Base-by-base conservation (phyloP, 352 stramenopile genomes). In the Pythium periplocum region DNA sequence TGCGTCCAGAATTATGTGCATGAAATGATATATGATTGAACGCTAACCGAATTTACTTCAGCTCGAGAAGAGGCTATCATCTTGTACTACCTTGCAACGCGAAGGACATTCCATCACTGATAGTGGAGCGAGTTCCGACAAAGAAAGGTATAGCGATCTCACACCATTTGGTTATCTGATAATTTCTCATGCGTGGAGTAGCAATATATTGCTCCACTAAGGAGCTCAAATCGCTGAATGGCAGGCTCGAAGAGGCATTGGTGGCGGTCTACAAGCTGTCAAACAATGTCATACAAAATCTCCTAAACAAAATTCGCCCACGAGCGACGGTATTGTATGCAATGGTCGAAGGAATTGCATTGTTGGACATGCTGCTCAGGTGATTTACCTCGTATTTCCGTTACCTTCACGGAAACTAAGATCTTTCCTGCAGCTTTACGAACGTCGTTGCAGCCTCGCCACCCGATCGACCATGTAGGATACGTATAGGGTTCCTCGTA, bases 351-450 rank as follows among this genome's bases (percentile, higher is more conserved):
- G 90, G 82, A 48, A 68, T 96, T 6, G 83, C 88, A n/a, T 55
- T 97, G 31, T 66, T 98, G 26, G 91, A 98, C 48, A 96, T 98
- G 86, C 68, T 97, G 7, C 65, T 96, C 30, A 93, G 85, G 85
- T 93, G 59, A 11, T 2, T 33, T 31, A 55, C 42, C 26, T n/a
- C 33, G 51, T 31, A 48, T 62, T 10, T 34, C 12, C 47, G 41
- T 41, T 36, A 38, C 32, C 26, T 26, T 40, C 39, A 36, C 1
- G 9, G 30, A 12, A 52, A 40, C 9, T 31, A 39, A 33, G 32
- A 5, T 12, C 26, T 45, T 2, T 12, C 39, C 26, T 38, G 3
- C 34, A 95, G 88, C 43, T 96, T 98, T 55, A 83, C 88, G 12
- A 91, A 96, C 42, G 69, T 96, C 30, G 86, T 95, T 31, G 83